Conservation (phyloP, 495 filamentous ascomycete genomes). For the Articulospora tetracladia region DNA sequence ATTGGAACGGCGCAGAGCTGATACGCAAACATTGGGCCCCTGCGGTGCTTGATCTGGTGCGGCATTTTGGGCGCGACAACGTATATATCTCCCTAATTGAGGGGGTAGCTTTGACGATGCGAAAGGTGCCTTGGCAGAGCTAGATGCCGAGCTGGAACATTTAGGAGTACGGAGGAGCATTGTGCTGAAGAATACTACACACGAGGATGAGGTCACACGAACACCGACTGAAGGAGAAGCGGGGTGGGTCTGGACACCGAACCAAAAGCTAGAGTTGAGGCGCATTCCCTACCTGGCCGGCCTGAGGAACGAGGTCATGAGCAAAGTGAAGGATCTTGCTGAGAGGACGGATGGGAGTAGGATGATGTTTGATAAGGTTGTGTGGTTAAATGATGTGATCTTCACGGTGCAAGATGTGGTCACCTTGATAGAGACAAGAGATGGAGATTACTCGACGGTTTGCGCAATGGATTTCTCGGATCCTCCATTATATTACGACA, state of each 20-base stretch:
- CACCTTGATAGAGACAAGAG: conserved; percentile 65
- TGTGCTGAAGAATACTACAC: conserved; percentile 48
- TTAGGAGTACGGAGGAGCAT: conserved; percentile 50
- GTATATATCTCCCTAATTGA: conserved; percentile 68
- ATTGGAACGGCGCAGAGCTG: conserved; percentile 67
- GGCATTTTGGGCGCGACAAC: conserved; percentile 57
- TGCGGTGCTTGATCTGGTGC: conserved; percentile 52
- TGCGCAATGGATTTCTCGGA: conserved; percentile 74
- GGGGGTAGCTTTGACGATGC: conserved; percentile 71
- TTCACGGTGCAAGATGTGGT: conserved; percentile 61
- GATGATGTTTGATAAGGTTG: conserved; percentile 57
- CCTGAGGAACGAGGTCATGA: conserved; percentile 53
- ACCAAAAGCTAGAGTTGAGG: conserved; percentile 45
- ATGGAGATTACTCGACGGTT: conserved; percentile 71
- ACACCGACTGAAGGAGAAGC: conserved; percentile 30
- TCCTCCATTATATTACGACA: conserved; percentile 75
- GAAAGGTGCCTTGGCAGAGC: conserved; percentile 55
- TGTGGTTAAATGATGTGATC: conserved; percentile 74
- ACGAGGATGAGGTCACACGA: conserved; percentile 51
- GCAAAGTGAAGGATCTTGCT: conserved; percentile 31
- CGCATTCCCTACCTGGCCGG: conserved; percentile 66
- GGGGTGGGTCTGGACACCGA: conserved; percentile 55
- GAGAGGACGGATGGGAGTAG: conserved; percentile 32
- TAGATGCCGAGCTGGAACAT: conserved; percentile 53
- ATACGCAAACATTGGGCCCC: conserved; percentile 58